Base-by-base conservation (phyloP, 352 stramenopile species). In the Globisporangium irregulare region DNA sequence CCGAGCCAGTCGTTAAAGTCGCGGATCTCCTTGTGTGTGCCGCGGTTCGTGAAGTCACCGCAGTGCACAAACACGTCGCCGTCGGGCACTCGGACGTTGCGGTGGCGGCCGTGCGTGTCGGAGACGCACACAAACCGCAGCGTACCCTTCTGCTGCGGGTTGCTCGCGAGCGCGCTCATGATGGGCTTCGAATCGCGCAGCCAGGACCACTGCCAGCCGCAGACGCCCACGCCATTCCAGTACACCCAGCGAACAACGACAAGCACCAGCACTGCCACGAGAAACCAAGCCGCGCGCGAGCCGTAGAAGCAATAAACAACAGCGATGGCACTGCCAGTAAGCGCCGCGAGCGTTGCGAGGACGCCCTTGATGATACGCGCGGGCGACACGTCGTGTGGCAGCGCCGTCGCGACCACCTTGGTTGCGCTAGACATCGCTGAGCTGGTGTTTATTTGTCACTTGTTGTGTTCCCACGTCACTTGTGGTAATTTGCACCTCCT, bases 41-140 rank as follows among this genome's bases (percentile, higher is more conserved):
- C 88, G 20, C 69, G 90, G 41, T 88, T 87, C 56, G 86, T 94
- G 41, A 98, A 94, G 75, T 99, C 93, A 20, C 87, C 87, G 69
- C 96, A 93, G 51, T 97, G 91, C 56, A 98, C 82, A 32, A 98
- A 67, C 36, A 98, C 80, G 65, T 96, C 89, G 41, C 96, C 86
- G 4, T 75, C 58, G 0, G 87, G 83, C 0, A 94, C 68, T 32
- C 60, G 73, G 56, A 99, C 74, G 20, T 84, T 74, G 7, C 78
- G 80, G 66, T 95, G 88, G 36, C 81, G 82, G n/a, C 71, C 73
- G 51, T 95, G 88, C 20, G 88, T 95, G 64, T 95, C 88, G 0
- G 88, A 95, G 66, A 95, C 78, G 70, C 87, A 94, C 4, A 94
- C 86, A 1, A 95, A 73, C 25, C 88, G 79, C 10, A 95, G 64